Evolutionary conservation across 192 early-diverging fungal species (phyloP).

Genomic region (Coemansia sp.): DNA sequence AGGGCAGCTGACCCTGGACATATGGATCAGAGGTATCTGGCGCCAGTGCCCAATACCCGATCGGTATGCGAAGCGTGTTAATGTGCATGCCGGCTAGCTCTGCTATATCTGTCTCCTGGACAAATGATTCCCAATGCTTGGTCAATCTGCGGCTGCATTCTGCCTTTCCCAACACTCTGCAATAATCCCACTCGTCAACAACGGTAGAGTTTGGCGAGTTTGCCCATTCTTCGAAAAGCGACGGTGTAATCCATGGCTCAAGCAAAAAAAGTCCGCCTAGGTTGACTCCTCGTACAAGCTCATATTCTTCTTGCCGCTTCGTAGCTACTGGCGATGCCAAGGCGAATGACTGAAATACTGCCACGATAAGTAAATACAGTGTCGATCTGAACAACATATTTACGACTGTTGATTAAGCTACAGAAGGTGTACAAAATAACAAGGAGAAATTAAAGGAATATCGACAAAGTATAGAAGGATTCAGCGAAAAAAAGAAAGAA

Average conservation of each 20-base stretch:
- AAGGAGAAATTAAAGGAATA: constrained; percentile 1
- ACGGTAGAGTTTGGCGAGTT: constrained; percentile 25
- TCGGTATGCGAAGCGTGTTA: constrained; percentile 71
- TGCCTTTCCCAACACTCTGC: constrained; percentile 58
- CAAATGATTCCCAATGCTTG: constrained; percentile 64
- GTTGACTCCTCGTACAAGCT: constrained; percentile 67
- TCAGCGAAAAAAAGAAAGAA: background rate
- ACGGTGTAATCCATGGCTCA: constrained; percentile 65
- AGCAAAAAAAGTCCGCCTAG: constrained; percentile 73
- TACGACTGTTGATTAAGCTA: background rate
- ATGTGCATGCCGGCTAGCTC: constrained; percentile 60
- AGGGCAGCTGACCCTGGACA: constrained; percentile 60
- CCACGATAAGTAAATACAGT: background rate
- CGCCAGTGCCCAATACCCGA: constrained; percentile 72
- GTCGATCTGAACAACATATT: constrained; percentile 1
- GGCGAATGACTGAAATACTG: background rate
- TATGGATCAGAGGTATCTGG: constrained; percentile 61
- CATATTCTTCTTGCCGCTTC: constrained; percentile 11
- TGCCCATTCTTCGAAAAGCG: constrained; percentile 51
- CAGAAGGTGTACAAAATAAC: constrained; percentile 2
- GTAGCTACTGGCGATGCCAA: background rate
- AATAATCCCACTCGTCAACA: constrained; percentile 70
- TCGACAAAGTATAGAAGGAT: background rate
- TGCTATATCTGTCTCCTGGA: constrained; percentile 63
- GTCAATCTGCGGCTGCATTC: constrained; percentile 56